Conservation (phyloP, 129 eudicot species). For the Helianthus annuus region HanXRQr2.0-SUNRISE NC_035447.2:30934569-30935068, state of each 20-base stretch:
- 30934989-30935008: constrained; percentile 79
- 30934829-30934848: background rate
- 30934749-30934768: background rate
- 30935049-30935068: constrained; percentile 68
- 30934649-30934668: constrained; percentile 11
- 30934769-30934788: constrained; percentile 17
- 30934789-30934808: background rate
- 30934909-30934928: constrained; percentile 78
- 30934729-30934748: constrained; percentile 1
- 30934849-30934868: constrained; percentile 55
- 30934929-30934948: constrained; percentile 79
- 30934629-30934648: background rate
- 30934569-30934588: too few relatives aligned
- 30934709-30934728: background rate
- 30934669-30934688: constrained; percentile 1
- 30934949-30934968: constrained; percentile 91
- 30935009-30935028: constrained; percentile 75
- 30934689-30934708: constrained; percentile 2
- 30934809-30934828: too few relatives aligned
- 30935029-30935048: constrained; percentile 59
- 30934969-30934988: constrained; percentile 73
- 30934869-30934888: constrained; percentile 43
- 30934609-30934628: constrained; percentile 6
- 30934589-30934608: background rate
- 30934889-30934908: constrained; percentile 63